Evolutionary conservation across 345 rosid species (phyloP).

Genomic region (Brassica incana): DNA sequence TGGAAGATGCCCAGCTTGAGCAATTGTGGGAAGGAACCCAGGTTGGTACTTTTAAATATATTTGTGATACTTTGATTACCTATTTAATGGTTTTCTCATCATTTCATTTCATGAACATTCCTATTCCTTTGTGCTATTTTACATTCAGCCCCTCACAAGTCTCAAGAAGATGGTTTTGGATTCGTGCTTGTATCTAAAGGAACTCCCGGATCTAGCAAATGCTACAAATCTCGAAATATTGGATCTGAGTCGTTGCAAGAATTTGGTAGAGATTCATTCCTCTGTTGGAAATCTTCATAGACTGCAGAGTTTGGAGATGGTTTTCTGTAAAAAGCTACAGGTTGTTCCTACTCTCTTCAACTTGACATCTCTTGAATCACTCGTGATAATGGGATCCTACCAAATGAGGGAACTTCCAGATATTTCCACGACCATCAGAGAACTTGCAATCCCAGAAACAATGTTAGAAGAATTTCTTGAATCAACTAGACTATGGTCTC

Average conservation of each 20-base stretch:
- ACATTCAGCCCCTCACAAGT: slow-evolving; percentile 17
- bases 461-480: neutral
- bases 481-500: neutral
- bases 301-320: neutral
- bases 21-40: neutral
- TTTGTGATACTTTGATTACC: neutral
- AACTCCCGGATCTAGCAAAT: slow-evolving; percentile 32
- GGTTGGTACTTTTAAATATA: neutral
- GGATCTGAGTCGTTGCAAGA: neutral
- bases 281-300: slow-evolving; percentile 20
- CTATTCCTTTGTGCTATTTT: neutral
- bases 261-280: slow-evolving; percentile 23
- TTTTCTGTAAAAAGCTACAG: slow-evolving; percentile 4
- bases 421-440: slow-evolving; percentile 2
- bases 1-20: neutral
- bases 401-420: slow-evolving; percentile 6
- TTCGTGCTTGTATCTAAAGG: neutral
- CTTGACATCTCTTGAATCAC: slow-evolving; percentile 11
- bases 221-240: slow-evolving; percentile 30
- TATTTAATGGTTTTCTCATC: neutral
- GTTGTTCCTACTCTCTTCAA: slow-evolving; percentile 1
- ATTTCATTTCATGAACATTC: neutral
- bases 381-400: slow-evolving; percentile 18
- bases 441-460: neutral
- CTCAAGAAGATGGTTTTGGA: slow-evolving; percentile 24